A percentile compares a stretch with the other conserved stretches of the same genome.
Conservation (phyloP, 1,139 yeast genomes). For the Pichia terricola region DNA sequence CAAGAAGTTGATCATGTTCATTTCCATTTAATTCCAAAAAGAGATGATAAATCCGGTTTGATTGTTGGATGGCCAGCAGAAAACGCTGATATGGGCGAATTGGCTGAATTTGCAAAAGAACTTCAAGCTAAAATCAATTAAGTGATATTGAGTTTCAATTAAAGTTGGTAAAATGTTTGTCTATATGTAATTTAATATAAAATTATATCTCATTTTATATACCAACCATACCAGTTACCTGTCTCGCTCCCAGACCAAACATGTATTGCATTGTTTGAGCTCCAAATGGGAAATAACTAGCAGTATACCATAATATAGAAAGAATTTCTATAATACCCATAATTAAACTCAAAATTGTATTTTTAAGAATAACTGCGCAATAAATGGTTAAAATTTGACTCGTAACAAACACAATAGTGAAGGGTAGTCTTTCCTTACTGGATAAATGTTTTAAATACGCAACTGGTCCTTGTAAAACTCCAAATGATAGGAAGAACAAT, state of each 20-base stretch:
- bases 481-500: slow-evolving; percentile 80
- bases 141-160: not conserved
- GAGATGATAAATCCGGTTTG: slow-evolving; percentile 58
- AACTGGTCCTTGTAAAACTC: slow-evolving; percentile 84
- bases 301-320: slow-evolving; percentile 80
- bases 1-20: slow-evolving; percentile 94
- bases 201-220: slow-evolving; percentile 9
- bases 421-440: slow-evolving; percentile 68
- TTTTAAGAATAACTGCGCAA: slow-evolving; percentile 44
- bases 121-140: slow-evolving; percentile 40
- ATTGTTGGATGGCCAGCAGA: slow-evolving; percentile 91
- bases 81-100: slow-evolving; percentile 58
- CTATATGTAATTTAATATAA: not conserved
- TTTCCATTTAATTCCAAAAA: slow-evolving; percentile 91
- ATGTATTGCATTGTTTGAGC: slow-evolving; percentile 74
- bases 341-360: slow-evolving; percentile 67
- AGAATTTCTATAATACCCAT: slow-evolving; percentile 70
- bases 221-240: slow-evolving; percentile 53
- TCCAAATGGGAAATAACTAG: slow-evolving; percentile 94
- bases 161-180: not conserved
- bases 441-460: slow-evolving; percentile 67
- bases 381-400: slow-evolving; percentile 27
- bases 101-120: slow-evolving; percentile 57
- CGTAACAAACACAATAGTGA: slow-evolving; percentile 70
- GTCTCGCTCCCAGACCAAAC: slow-evolving; percentile 69